Base-by-base conservation (phyloP, 176 grass and related monocot species). In the Triticum monococcum region DNA sequence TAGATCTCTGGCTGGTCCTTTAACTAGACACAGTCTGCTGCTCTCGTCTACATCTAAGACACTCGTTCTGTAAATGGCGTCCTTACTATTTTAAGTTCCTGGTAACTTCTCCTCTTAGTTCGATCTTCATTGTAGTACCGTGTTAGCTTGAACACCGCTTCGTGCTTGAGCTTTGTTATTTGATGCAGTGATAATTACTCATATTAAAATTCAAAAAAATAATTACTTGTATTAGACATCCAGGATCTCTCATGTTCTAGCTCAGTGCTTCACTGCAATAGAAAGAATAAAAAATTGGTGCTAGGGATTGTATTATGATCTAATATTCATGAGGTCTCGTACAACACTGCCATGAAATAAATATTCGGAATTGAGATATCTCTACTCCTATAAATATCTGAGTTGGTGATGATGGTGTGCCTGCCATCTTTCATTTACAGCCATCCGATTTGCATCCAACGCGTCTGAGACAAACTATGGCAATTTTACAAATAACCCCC, bases 11-110 rank as follows among this genome's bases (percentile, higher is more conserved):
- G 12, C 40, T 4, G 52, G 83, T 40, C 12, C 12, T 8, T 40
- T 78, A 57, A 26, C 5, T 13, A 59, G 16, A 61, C 50, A 40
- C 16, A 10, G 9, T 31, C 14, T 62, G 4, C n/a, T 13, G 4
- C 35, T 61, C 24, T 30, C 28, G 4, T 43, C 35, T 70, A 61
- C 57, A 78, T 45, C 13, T 69, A 60, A 79, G 16, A 70, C 54
- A 75, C 24, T 75, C 50, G 62, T 79, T 37, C 31, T 78, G 22
- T 70, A 61, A 69, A 86, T 61, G 84, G 17, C 37, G 18, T 33
- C 24, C 14, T 32, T 36, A 36, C 18, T 78, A 12, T 52, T 32
- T 63, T 84, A 24, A 18, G 3, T 66, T 77, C 25, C 41, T 77
- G 33, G 18, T 68, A 31, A 52, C 28, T 2, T 2, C 41, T 12